Base-by-base conservation (phyloP, 108 stramenopile genomes). In the Parietichytrium sp. region DNA sequence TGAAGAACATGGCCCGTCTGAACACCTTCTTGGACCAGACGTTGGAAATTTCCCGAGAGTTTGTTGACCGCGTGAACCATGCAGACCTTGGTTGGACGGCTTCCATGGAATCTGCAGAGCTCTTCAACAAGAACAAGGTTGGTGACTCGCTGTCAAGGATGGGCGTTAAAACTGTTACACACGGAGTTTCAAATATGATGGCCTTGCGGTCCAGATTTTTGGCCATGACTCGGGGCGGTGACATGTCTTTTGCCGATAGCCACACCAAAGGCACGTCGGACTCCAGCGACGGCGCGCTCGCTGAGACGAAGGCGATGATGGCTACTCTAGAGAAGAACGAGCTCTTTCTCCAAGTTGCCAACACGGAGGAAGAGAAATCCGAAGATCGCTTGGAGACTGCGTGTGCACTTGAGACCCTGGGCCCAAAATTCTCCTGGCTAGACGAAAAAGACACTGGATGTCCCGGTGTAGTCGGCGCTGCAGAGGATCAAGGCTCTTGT, bases 141-240 rank as follows among this genome's bases (percentile, higher is more conserved):
- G n/a, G 61, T n/a, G 20, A 8, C 8, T 33, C 61, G 6, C 20
- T 72, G 61, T 42, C n/a, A n/a, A 33, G 61, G 6, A 72, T 72
- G 61, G 61, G 61, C 42, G 25, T 72, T n/a, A 72, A 16, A 15
- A 72, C 38, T n/a, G n/a, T n/a, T n/a, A n/a, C n/a, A n/a, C n/a
- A n/a, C n/a, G n/a, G n/a, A n/a, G n/a, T n/a, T n/a, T n/a, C n/a
- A n/a, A n/a, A n/a, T n/a, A n/a, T n/a, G n/a, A n/a, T n/a, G n/a
- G n/a, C n/a, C n/a, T n/a, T n/a, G n/a, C n/a, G n/a, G n/a, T n/a
- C n/a, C n/a, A n/a, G n/a, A n/a, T n/a, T n/a, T n/a, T n/a, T n/a
- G n/a, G n/a, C n/a, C n/a, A n/a, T n/a, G n/a, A n/a, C n/a, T n/a
- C n/a, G n/a, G n/a, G n/a, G n/a, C n/a, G n/a, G n/a, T n/a, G n/a